A percentile compares a stretch with the other conserved stretches of the same genome.
phyloP scores from a whole-genome alignment of 2,329 filamentous ascomycete species.

The Fusarium subglutinans region DNA sequence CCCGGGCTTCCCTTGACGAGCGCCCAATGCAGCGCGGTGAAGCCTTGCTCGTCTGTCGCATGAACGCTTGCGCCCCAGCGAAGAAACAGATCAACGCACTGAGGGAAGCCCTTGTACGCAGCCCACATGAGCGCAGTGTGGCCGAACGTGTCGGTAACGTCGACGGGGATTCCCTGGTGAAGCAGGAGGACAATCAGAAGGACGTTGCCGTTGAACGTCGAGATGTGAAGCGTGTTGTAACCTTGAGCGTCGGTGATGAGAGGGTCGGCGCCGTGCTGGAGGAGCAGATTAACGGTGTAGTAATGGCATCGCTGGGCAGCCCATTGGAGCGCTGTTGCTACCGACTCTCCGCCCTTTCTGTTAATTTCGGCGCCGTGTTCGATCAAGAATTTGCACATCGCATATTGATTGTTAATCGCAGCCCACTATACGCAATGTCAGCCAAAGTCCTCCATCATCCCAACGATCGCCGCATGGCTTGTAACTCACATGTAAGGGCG shows the following conservation, averaged over 20 bases:
- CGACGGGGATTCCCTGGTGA: conserved; percentile 94
- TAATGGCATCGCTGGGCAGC: conserved; percentile 96
- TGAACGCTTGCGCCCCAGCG: conserved; percentile 96
- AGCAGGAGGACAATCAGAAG: conserved; percentile 88
- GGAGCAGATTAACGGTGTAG: conserved; percentile 92
- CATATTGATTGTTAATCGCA: conserved; percentile 98
- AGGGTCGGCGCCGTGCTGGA: conserved; percentile 91
- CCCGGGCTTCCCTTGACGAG: conserved; percentile 90
- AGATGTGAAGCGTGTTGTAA: conserved; percentile 97
- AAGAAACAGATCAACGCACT: conserved; percentile 90
- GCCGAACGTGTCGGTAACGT: conserved; percentile 86
- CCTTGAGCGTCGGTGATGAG: conserved; percentile 93
- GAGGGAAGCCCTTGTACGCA: conserved; percentile 94
- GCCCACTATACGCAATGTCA: conserved; percentile 76
- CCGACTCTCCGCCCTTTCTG: conserved; percentile 91
- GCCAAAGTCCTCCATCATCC: background rate
- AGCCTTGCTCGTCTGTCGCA: conserved; percentile 88
- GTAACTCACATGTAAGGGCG: conserved; percentile 83
- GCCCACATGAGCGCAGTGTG: conserved; percentile 99
- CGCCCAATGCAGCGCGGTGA: conserved; percentile 96
- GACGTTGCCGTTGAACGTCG: conserved; percentile 96
- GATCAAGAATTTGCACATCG: conserved; percentile 95
- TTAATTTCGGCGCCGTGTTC: conserved; percentile 89
- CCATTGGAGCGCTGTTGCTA: conserved; percentile 96
- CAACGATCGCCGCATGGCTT: background rate